Evolutionary conservation across 164 flowering plant species (phyloP).

Genomic region (Umbellularia californica): DNA sequence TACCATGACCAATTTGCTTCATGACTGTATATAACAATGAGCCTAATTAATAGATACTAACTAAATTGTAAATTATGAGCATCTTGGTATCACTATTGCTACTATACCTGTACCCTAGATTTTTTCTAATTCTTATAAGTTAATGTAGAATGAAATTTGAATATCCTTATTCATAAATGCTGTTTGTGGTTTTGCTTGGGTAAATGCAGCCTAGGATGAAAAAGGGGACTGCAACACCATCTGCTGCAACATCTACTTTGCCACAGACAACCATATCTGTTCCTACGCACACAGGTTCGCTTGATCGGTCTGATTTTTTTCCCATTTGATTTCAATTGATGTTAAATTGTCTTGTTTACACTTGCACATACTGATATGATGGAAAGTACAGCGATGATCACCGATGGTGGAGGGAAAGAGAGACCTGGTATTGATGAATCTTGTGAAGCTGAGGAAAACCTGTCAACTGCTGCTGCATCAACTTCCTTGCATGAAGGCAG

Average conservation of each 20-base stretch:
- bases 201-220: slow-evolving; percentile 59
- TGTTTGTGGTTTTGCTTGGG: slow-evolving; percentile 5
- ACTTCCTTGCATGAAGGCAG: slow-evolving; percentile 20
- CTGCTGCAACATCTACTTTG: slow-evolving; percentile 25
- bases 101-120: neutral
- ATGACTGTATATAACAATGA: neutral
- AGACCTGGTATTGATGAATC: slow-evolving; percentile 29
- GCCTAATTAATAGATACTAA: neutral
- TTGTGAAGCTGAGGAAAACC: slow-evolving; percentile 33
- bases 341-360: neutral
- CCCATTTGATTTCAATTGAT: neutral
- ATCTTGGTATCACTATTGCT: neutral
- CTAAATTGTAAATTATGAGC: no score
- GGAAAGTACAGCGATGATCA: neutral
- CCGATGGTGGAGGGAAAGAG: slow-evolving; percentile 52
- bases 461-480: slow-evolving; percentile 15
- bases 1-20: neutral
- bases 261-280: slow-evolving; percentile 25
- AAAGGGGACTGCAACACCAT: slow-evolving; percentile 47
- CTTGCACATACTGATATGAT: neutral
- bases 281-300: slow-evolving; percentile 35
- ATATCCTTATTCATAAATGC: neutral
- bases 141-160: neutral
- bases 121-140: no score
- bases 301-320: neutral